These are phyloP conservation scores for Anaeramoeba ignava DNA, from an alignment of 78 protist species.

Conservation along the genomic window DNA sequence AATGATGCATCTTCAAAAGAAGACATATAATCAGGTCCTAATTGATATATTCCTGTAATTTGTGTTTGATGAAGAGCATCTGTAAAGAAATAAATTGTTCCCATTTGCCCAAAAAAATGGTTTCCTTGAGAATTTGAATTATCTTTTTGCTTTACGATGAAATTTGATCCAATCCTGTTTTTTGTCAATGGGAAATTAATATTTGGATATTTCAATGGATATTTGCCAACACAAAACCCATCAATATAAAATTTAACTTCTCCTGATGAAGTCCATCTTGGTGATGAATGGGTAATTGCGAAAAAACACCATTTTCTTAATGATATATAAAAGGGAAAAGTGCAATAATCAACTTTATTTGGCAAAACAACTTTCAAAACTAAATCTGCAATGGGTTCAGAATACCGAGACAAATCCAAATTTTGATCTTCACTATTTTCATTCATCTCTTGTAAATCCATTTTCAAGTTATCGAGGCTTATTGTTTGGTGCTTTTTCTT, in stretches of 20 bases:
- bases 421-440: too few species aligned
- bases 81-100: conserved; percentile 17
- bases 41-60: conserved; percentile 4
- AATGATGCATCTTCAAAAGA: conserved; percentile 14
- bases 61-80: background rate
- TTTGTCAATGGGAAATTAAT: background rate
- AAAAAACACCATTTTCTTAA: conserved; percentile 13
- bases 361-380: background rate
- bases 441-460: too few species aligned
- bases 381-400: too few species aligned
- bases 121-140: background rate
- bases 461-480: too few species aligned
- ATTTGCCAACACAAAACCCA: conserved; percentile 14
- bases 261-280: background rate
- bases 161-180: conserved; percentile 15
- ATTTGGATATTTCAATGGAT: conserved; percentile 23
- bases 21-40: conserved; percentile 24
- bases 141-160: background rate
- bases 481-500: too few species aligned
- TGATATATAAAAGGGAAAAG: background rate
- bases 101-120: conserved; percentile 28
- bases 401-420: too few species aligned
- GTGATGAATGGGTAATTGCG: conserved; percentile 4
- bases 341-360: background rate
- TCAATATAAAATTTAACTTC: conserved; percentile 22